Evolutionary conservation across 768 basidiomycete species (phyloP), one percentile per base, ranked within the genome.

Genomic region (Tricholoma sp.): DNA sequence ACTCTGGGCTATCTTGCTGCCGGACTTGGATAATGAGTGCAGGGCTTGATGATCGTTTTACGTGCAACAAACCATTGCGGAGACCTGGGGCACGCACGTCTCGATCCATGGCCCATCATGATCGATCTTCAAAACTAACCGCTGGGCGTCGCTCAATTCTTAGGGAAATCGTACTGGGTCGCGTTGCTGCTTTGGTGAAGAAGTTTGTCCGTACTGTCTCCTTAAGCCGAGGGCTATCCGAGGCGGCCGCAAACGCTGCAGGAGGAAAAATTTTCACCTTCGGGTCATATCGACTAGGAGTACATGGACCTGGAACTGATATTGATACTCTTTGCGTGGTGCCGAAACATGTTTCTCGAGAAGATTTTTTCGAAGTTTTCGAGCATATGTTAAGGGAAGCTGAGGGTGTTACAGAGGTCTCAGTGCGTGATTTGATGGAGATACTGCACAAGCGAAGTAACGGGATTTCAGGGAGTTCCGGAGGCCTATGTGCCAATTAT

Each of bases 201-300:
- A 85, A 91, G 67, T 99, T 98, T 68, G 97, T 99, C 50, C 84
- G 83, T 66, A 82, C 83, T 59, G 85, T 95, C 1, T 88, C 90
- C 7, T 69, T 95, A 56, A 74, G 82, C 44, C 82, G 80, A 39
- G 96, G 96, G 6, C 76, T 96, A 47, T 95, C 94, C 31, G 94
- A 98, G 60, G 73, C 87, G 17, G 89, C 92, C 1, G 95, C 96
- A 8, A 82, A 74, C 52, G 86, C 91, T 49, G 93, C 97, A 8
- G 97, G 97, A 52, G 97, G 95, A 61, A 96, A 98, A 78, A 98
- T 99, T 69, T 99, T 94, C 71, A 98, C 97, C 6, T 99, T 96
- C 71, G 97, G 97, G 41, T 98, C 95, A 52, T 98, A 98, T 78
- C 89, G 97, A 64, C 76, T 99, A 50, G 97, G 97, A 57, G 97